phyloP scores from a whole-genome alignment of 345 rosid genomes.

The Populus tremula region DNA sequence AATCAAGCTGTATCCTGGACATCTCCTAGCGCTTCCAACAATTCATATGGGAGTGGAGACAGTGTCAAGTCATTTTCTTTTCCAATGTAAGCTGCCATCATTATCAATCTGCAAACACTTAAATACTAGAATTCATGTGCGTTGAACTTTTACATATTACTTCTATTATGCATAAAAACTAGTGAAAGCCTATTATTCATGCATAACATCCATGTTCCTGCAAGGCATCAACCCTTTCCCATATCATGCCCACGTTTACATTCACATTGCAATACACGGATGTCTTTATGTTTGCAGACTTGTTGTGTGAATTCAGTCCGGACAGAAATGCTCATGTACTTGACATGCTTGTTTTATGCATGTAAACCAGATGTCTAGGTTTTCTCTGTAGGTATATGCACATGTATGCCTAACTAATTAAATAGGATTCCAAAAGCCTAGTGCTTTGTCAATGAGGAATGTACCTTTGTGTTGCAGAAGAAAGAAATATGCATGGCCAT shows the following conservation, averaged over 20 bases:
- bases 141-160: background rate
- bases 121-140: background rate
- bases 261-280: background rate
- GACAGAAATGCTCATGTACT: conserved; percentile 9
- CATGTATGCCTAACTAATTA: background rate
- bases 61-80: conserved; percentile 49
- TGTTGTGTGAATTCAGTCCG: background rate
- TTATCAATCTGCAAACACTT: background rate
- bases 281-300: background rate
- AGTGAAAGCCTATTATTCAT: background rate
- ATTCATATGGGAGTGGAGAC: conserved; percentile 43
- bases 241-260: background rate
- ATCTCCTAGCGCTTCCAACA: conserved; percentile 30
- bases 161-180: background rate
- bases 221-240: background rate
- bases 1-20: conserved; percentile 26
- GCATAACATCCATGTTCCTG: background rate
- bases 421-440: conserved; percentile 15
- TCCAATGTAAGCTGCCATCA: conserved; percentile 46
- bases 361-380: background rate
- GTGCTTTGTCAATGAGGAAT: conserved; percentile 23
- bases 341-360: background rate
- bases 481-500: conserved; percentile 33
- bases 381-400: conserved; percentile 2
- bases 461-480: conserved; percentile 24